These are phyloP conservation scores for Zelopaecilomyces penicillatus DNA, from an alignment of 2,329 filamentous ascomycete genomes.

Conservation along the genomic window DNA sequence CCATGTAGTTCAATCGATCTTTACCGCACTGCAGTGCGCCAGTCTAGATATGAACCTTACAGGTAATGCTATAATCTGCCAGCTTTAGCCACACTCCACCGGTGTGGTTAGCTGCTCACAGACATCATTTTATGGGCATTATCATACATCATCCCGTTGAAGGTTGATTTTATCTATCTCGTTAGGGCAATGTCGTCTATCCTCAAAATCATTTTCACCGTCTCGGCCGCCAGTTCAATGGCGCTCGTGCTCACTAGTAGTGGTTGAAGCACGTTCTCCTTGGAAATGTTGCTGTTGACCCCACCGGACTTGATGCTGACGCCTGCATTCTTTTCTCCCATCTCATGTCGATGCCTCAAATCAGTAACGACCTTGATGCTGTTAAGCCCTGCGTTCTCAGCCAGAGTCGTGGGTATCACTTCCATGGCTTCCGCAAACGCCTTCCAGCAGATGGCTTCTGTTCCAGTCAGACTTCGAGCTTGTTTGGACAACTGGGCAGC, in stretches of 20 bases:
- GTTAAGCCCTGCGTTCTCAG: conserved; percentile 95
- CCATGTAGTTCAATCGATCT: too few relatives aligned
- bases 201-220: conserved; percentile 84
- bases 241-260: conserved; percentile 94
- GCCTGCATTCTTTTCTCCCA: conserved; percentile 91
- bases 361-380: conserved; percentile 98
- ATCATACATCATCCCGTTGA: conserved; percentile 27
- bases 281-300: conserved; percentile 92
- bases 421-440: conserved; percentile 97
- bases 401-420: conserved; percentile 90
- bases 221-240: conserved; percentile 94
- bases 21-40: too few relatives aligned
- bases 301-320: conserved; percentile 97
- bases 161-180: conserved; percentile 36
- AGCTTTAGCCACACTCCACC: too few relatives aligned
- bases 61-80: too few relatives aligned
- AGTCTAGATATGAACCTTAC: too few relatives aligned
- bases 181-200: conserved; percentile 60
- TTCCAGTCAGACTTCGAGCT: conserved; percentile 75
- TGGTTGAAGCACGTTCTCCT: conserved; percentile 94
- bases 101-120: too few relatives aligned
- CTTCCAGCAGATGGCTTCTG: conserved; percentile 98
- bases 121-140: conserved; percentile 20
- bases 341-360: conserved; percentile 84
- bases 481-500: conserved; percentile 77